These are phyloP conservation scores for Apophysomyces ossiformis DNA, from an alignment of 371 early-diverging fungal species.

Conservation along the genomic window DNA sequence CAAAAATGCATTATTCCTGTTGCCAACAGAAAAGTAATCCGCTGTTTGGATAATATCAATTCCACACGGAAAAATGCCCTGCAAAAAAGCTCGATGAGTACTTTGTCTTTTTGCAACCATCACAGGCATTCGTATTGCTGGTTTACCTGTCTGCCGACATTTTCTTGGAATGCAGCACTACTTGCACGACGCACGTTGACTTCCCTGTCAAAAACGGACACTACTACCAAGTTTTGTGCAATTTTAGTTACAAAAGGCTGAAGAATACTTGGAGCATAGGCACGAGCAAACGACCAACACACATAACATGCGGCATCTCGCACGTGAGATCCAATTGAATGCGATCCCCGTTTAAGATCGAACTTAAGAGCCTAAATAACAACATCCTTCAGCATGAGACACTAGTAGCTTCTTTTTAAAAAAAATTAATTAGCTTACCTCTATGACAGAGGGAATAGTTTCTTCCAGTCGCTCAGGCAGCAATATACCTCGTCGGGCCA, in stretches of 20 bases:
- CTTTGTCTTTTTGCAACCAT: too few relatives aligned
- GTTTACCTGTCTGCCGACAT: slow-evolving; percentile 89
- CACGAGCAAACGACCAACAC: slow-evolving; percentile 96
- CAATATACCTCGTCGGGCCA: slow-evolving; percentile 85
- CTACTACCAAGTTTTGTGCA: slow-evolving; percentile 76
- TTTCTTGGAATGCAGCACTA: slow-evolving; percentile 97
- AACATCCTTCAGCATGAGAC: not conserved
- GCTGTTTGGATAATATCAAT: slow-evolving; percentile 89
- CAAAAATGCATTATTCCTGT: slow-evolving; percentile 73
- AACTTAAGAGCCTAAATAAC: slow-evolving; percentile 74
- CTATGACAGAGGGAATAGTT: slow-evolving; percentile 77
- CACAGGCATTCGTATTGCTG: not conserved
- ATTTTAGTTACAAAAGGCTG: slow-evolving; percentile 63
- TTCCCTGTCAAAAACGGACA: slow-evolving; percentile 92
- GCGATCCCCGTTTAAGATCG: slow-evolving; percentile 85
- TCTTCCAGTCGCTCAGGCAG: slow-evolving; percentile 70
- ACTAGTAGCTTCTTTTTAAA: not conserved
- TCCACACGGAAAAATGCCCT: slow-evolving; percentile 92
- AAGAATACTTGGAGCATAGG: slow-evolving; percentile 78
- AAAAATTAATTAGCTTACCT: slow-evolving; percentile 28
- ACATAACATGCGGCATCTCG: slow-evolving; percentile 97
- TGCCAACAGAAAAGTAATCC: slow-evolving; percentile 93
- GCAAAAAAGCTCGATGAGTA: not conserved
- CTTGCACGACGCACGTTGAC: slow-evolving; percentile 94
- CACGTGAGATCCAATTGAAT: slow-evolving; percentile 93